Evolutionary conservation across 768 basidiomycete genomes (phyloP).

Genomic region (Mycena metata): DNA sequence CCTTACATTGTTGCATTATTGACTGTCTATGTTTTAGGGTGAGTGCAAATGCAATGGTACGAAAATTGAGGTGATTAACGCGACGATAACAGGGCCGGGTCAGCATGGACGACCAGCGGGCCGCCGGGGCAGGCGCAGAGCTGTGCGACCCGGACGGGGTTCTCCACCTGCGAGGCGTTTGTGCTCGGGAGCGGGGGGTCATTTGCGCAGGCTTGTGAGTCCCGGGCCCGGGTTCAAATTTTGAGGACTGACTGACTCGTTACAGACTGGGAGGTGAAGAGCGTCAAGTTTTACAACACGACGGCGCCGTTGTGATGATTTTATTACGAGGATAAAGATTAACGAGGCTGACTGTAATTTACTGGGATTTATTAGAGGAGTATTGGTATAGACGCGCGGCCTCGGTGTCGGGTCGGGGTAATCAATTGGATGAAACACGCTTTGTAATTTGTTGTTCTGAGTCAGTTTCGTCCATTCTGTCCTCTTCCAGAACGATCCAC

Average conservation of each 20-base stretch:
- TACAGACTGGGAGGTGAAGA: constrained; percentile 86
- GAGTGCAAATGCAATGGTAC: too few relatives aligned
- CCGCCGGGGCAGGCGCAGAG: constrained; percentile 89
- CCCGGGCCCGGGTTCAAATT: constrained; percentile 21
- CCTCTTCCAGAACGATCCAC: constrained; percentile 23
- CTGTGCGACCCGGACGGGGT: constrained; percentile 87
- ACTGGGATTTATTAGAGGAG: too few relatives aligned
- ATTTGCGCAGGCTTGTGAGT: constrained; percentile 85
- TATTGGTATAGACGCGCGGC: too few relatives aligned
- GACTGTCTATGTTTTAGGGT: too few relatives aligned
- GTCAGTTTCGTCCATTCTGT: background rate
- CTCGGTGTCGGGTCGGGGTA: too few relatives aligned
- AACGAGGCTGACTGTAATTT: too few relatives aligned
- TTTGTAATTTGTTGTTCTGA: background rate
- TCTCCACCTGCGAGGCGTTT: constrained; percentile 83
- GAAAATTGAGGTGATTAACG: background rate
- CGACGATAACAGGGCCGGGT: constrained; percentile 66
- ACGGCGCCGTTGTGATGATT: constrained; percentile 21
- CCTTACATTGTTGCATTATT: background rate
- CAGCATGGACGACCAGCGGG: constrained; percentile 79
- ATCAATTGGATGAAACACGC: too few relatives aligned
- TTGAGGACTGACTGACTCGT: constrained; percentile 21
- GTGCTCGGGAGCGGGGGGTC: constrained; percentile 79
- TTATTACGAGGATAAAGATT: too few relatives aligned
- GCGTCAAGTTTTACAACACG: constrained; percentile 73